These are phyloP conservation scores for Prunus mira DNA, from an alignment of 306 rosid genomes.

Conservation along the genomic window DNA sequence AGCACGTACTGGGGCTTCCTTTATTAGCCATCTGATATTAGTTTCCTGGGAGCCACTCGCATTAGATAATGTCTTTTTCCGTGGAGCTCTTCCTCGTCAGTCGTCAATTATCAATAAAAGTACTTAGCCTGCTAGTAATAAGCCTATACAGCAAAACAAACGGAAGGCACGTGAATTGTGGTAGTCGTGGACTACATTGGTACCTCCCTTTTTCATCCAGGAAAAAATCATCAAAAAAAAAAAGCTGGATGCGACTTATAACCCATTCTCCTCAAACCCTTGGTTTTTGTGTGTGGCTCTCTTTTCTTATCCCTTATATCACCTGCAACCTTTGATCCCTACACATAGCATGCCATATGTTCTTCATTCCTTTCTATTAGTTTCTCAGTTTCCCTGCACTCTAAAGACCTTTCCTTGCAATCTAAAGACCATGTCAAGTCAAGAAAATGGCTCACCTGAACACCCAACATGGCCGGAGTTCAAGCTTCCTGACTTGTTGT, in stretches of 20 bases:
- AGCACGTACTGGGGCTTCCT: not conserved
- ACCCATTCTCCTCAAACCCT: conserved; percentile 43
- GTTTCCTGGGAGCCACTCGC: conserved; percentile 41
- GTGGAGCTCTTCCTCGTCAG: conserved; percentile 42
- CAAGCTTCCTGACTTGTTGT: conserved; percentile 68
- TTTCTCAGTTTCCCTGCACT: conserved; percentile 9
- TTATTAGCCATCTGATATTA: conserved; percentile 2
- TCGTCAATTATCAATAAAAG: conserved; percentile 28
- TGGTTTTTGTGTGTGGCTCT: conserved; percentile 89
- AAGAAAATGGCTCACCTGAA: conserved; percentile 49
- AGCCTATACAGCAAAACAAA: not conserved
- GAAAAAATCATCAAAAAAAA: conserved; percentile 17
- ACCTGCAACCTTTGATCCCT: conserved; percentile 19
- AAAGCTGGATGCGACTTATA: conserved; percentile 41
- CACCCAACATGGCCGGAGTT: conserved; percentile 60
- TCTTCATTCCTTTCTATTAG: conserved; percentile 30
- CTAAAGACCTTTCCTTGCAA: conserved; percentile 12
- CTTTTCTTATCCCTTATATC: conserved; percentile 78
- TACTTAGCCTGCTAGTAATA: not conserved
- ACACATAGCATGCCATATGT: conserved; percentile 55
- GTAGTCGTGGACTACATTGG: conserved; percentile 73
- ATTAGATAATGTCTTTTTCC: conserved; percentile 26
- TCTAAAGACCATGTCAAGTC: conserved; percentile 53
- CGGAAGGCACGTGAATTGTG: conserved; percentile 35
- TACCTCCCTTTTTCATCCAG: conserved; percentile 49